phyloP scores from a whole-genome alignment of 164 flowering plant species.

The Chimonanthus salicifolius region DNA sequence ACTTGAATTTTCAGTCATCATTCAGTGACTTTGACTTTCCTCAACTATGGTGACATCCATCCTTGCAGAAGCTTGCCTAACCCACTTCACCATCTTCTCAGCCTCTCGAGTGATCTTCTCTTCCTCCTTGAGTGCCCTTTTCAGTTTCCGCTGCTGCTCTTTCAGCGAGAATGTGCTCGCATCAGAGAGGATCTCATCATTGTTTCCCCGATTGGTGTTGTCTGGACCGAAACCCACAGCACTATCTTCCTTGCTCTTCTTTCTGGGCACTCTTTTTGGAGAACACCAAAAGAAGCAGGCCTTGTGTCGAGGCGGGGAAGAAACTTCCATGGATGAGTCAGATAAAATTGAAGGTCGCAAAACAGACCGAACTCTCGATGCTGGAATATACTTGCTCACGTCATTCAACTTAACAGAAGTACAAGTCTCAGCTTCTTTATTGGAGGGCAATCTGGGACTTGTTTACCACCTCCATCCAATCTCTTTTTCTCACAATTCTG shows the following conservation, averaged over 20 bases:
- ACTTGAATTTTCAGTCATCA: not conserved
- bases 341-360: constrained; percentile 14
- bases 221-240: no score
- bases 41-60: constrained; percentile 29
- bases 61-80: constrained; percentile 57
- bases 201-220: no score
- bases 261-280: constrained; percentile 32
- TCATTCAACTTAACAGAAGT: not conserved
- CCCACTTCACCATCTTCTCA: constrained; percentile 62
- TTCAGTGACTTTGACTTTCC: constrained; percentile 25
- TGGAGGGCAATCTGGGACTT: not conserved
- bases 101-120: constrained; percentile 49
- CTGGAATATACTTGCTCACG: not conserved
- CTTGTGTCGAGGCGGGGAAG: constrained; percentile 25
- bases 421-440: not conserved
- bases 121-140: constrained; percentile 51
- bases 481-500: no score
- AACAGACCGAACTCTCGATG: constrained; percentile 2
- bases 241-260: constrained; percentile 21
- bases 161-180: constrained; percentile 32
- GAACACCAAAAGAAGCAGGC: constrained; percentile 55
- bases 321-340: constrained; percentile 12
- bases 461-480: no score
- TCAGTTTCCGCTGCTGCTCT: constrained; percentile 41
- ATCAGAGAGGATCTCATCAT: constrained; percentile 5